phyloP scores from a whole-genome alignment of 164 flowering plant species.

The Buxus sempervirens region DNA sequence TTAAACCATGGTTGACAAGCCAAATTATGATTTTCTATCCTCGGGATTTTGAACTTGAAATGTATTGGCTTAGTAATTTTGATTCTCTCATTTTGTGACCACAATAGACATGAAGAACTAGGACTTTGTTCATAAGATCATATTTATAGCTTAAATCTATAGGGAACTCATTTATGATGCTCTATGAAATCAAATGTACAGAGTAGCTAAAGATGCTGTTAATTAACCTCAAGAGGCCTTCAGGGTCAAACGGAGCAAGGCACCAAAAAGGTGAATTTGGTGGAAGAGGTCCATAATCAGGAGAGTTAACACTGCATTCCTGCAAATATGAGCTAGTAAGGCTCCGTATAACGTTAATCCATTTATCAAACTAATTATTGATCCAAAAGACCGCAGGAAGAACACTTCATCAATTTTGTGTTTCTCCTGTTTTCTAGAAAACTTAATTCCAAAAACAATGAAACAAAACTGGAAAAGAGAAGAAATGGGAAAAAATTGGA shows the following conservation, averaged over 20 bases:
- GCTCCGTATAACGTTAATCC: not conserved
- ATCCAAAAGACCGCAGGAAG: not conserved
- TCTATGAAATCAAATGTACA: not conserved
- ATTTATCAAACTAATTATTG: not conserved
- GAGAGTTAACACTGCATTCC: slow-evolving; percentile 84
- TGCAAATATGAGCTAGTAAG: slow-evolving; percentile 17
- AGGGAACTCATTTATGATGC: not conserved
- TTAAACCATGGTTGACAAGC: too few species aligned
- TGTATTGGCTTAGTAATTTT: too few species aligned
- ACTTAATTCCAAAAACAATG: too few species aligned
- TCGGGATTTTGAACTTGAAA: too few species aligned
- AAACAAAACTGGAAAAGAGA: too few species aligned
- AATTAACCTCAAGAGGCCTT: slow-evolving; percentile 69
- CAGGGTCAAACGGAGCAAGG: slow-evolving; percentile 86
- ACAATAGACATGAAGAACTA: too few species aligned
- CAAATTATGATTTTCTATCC: too few species aligned
- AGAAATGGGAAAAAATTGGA: too few species aligned
- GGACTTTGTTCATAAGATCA: not conserved
- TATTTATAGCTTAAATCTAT: not conserved
- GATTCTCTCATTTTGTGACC: too few species aligned
- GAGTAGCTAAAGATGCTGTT: not conserved
- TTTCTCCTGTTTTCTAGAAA: too few species aligned
- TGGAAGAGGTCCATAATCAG: slow-evolving; percentile 82
- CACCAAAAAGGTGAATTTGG: slow-evolving; percentile 78
- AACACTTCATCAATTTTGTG: too few species aligned